Evolutionary conservation across 345 rosid species (phyloP).

Genomic region (Clausena lansium): DNA sequence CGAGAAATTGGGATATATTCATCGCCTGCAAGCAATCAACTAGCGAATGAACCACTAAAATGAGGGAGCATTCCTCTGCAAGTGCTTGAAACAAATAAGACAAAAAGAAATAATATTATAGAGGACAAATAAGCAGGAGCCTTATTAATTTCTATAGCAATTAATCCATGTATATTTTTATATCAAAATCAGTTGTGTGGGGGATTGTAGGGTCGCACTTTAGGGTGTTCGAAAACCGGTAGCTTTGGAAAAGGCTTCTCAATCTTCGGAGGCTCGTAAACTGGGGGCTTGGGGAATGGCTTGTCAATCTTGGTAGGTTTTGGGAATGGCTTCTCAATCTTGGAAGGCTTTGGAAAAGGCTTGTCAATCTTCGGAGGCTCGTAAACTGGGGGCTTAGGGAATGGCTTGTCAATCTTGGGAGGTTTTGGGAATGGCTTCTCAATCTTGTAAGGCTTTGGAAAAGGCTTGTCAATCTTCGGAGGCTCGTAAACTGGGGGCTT

Average conservation of each 20-base stretch:
- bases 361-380: not conserved
- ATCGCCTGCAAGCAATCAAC: not conserved
- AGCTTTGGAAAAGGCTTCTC: not conserved
- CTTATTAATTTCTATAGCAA: slow-evolving; percentile 10
- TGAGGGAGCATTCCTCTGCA: not conserved
- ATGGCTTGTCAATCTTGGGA: not conserved
- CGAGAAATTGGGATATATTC: not conserved
- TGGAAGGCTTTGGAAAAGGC: not conserved
- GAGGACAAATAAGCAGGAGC: not conserved
- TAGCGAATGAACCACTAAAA: not conserved
- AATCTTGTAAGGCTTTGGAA: slow-evolving; percentile 1
- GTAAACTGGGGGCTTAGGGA: not conserved
- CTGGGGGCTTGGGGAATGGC: slow-evolving; percentile 1
- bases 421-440: not conserved
- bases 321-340: slow-evolving; percentile 9
- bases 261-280: slow-evolving; percentile 9
- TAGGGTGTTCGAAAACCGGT: too few relatives aligned
- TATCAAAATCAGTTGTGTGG: not conserved
- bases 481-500: slow-evolving; percentile 11
- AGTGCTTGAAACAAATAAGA: not conserved
- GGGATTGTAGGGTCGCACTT: not conserved
- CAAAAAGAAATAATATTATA: not conserved
- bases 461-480: not conserved
- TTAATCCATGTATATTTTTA: not conserved
- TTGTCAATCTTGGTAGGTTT: not conserved